These are phyloP conservation scores for Eleusine indica DNA, from an alignment of 176 grass and related monocot species.

Conservation along the genomic window DNA sequence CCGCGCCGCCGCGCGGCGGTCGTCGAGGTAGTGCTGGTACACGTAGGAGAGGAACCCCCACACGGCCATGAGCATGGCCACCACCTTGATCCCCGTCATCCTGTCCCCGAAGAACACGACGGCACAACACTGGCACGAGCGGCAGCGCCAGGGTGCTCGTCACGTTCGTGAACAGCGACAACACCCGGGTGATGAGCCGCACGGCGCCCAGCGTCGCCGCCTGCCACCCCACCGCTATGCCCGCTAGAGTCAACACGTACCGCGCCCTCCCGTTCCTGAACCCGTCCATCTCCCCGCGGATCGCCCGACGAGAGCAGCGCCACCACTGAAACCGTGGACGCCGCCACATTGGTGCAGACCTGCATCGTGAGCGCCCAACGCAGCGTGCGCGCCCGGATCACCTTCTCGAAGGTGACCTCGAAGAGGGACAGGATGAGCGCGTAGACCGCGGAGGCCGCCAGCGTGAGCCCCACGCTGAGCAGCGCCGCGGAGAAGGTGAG, in stretches of 20 bases:
- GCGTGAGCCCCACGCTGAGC: slow-evolving; percentile 66
- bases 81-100: slow-evolving; percentile 70
- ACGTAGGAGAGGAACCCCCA: slow-evolving; percentile 82
- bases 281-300: slow-evolving; percentile 51
- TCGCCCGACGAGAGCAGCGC: slow-evolving; percentile 48
- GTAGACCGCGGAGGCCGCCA: slow-evolving; percentile 33
- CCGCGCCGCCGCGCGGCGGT: neutral
- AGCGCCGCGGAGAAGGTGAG: slow-evolving; percentile 76
- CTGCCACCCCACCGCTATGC: slow-evolving; percentile 59
- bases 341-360: slow-evolving; percentile 41
- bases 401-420: slow-evolving; percentile 60
- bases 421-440: slow-evolving; percentile 66
- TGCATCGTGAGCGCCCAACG: slow-evolving; percentile 40
- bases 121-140: slow-evolving; percentile 66
- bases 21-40: slow-evolving; percentile 76
- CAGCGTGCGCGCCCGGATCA: slow-evolving; percentile 42
- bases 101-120: slow-evolving; percentile 66
- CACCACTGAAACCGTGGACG: slow-evolving; percentile 32
- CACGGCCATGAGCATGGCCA: slow-evolving; percentile 70
- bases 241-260: slow-evolving; percentile 62
- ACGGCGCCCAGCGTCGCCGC: slow-evolving; percentile 38
- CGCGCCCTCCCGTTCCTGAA: slow-evolving; percentile 47
- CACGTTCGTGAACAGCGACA: slow-evolving; percentile 82
- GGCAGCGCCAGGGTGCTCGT: slow-evolving; percentile 55
- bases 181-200: slow-evolving; percentile 56